Base-by-base conservation (phyloP, 768 basidiomycete species). In the Steccherinum ochraceum region DNA sequence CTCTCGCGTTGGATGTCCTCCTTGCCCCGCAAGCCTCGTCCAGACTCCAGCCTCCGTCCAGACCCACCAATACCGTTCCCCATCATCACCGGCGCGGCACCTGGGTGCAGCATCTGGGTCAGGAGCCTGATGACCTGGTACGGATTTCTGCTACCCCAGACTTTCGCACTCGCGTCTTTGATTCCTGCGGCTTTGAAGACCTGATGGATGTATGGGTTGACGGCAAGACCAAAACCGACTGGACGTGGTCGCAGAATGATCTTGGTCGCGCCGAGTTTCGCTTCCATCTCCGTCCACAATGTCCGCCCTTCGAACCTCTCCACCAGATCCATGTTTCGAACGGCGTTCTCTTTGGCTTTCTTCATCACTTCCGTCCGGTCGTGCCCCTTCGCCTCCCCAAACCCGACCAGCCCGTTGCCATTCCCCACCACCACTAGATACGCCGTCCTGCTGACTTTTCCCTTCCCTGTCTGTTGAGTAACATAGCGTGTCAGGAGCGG, bases 271-370 rank as follows among this genome's bases (percentile, higher is more conserved):
- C 93, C 92, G 55, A 91, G 83, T 70, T 98, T 99, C 56, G 74
- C 74, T 48, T 78, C 72, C 73, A 94, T 80, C 48, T 93, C 88
- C 19, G 92, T 91, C 89, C 91, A 97, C 16, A 96, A 76, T n/a
- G 96, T 98, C 46, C 96, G 80, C 56, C 82, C 74, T 67, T 99
- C 95, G 68, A 93, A 97, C n/a, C 92, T 82, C 57, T 89, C 86
- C 49, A 99, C 91, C 60, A 75, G 86, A 67, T 97, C 96, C 86
- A 97, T 86, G 61, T 84, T 88, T 55, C 85, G 77, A 24, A 95
- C 74, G 2, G 92, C 96, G 72, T 80, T 68, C 27, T 73, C 67
- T 55, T 79, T 68, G n/a, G 86, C 77, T 64, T 84, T 81, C 43
- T 66, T 67, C 13, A 74, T 62, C 2, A 88, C 89, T 16, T 72